Evolutionary conservation across 2,329 filamentous ascomycete genomes (phyloP).

Genomic region (Trichophyton benhamiae): DNA sequence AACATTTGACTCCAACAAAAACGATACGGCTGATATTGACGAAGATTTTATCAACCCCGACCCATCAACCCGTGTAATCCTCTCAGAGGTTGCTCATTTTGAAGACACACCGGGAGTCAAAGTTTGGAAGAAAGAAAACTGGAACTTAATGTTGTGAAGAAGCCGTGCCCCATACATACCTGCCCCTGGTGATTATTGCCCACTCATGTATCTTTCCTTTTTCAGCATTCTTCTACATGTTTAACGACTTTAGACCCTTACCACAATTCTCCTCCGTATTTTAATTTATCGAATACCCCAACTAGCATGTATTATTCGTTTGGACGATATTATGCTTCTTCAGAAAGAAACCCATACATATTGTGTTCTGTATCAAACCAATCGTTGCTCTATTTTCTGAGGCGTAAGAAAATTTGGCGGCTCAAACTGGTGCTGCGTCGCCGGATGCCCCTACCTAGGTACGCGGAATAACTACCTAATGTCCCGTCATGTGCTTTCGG

Average conservation of each 20-base stretch:
- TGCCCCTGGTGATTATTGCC: background rate
- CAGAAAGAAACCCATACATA: background rate
- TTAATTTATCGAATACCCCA: background rate
- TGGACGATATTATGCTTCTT: background rate
- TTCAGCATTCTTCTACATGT: background rate
- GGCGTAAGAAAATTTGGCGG: background rate
- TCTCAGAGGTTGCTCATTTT: slow-evolving; percentile 9
- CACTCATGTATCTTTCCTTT: background rate
- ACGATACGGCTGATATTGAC: background rate
- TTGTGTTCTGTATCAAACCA: background rate
- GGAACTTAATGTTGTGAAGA: slow-evolving; percentile 4
- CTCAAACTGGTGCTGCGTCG: background rate
- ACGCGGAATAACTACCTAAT: no score
- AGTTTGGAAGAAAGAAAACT: slow-evolving; percentile 19
- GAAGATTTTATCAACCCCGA: slow-evolving; percentile 5
- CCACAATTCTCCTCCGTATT: background rate
- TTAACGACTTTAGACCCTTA: background rate
- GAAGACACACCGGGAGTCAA: slow-evolving; percentile 15
- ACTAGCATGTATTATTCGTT: background rate
- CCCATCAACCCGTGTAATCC: background rate
- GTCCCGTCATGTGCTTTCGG: no score
- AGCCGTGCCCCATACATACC: background rate
- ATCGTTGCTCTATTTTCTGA: background rate
- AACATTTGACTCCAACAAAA: background rate
- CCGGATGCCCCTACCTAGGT: no score